Base-by-base conservation (phyloP, 306 rosid genomes). In the Elaeagnus macrophylla region DNA sequence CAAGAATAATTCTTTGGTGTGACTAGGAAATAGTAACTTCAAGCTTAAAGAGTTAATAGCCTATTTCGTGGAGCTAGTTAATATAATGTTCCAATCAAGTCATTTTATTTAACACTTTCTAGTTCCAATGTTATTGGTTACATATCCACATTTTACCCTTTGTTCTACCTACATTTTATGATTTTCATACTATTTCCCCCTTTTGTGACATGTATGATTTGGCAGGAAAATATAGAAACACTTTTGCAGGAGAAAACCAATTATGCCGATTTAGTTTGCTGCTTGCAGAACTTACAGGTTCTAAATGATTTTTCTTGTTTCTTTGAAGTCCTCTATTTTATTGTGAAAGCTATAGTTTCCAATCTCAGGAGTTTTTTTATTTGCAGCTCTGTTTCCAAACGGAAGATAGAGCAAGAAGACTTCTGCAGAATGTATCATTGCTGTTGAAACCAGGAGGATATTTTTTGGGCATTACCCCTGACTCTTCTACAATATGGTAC, bases 401-500 rank as follows among this genome's bases (percentile, higher is more conserved):
- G 5, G 99, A 91, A 63, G 96, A 91, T 78, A 84, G 77, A 78
- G 99, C 96, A 53, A 67, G 69, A 65, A 82, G 76, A 59, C 95
- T 91, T 54, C 74, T 91, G 39, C 86, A 78, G 19, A 91, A 91
- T 36, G 96, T 87, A 56, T 84, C 99, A 35, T 69, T 79, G 20
- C 75, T 91, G 75, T 77, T 91, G 76, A 91, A 91, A 62, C 95
- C 99, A 0, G 96, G 99, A 79, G 99, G 99, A 71, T 87, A 87
- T 67, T 87, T 91, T 91, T 81, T 91, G 5, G 97, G 96, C 73
- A 86, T 91, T 79, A 86, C 96, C 76, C 87, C 97, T 51, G 97
- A 91, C 89, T 91, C 96, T 56, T 86, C 96, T 80, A 86, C 95
- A 60, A 87, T 91, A 91, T 86, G 97, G 97, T 91, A 82, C 62